Conservation (phyloP, 1,284 basidiomycete genomes). For the Cryptococcus sp. region DNA sequence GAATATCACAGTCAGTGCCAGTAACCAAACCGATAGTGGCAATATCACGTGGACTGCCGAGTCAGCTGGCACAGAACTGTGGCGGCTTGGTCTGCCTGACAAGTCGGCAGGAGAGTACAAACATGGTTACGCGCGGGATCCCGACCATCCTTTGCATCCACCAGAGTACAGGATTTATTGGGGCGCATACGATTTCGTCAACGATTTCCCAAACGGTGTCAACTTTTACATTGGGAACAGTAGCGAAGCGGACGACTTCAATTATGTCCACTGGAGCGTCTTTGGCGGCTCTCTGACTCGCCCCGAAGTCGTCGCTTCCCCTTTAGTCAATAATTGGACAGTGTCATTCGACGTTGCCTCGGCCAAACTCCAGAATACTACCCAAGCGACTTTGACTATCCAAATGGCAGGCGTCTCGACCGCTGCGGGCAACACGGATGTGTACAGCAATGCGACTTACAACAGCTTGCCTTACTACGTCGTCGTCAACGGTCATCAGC, state of each 20-base stretch:
- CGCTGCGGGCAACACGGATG: conserved; percentile 34
- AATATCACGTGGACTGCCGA: conserved; percentile 29
- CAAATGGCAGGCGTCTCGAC: conserved; percentile 31
- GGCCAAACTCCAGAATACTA: conserved; percentile 7
- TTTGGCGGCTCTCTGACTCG: conserved; percentile 23
- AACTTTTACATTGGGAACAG: conserved; percentile 29
- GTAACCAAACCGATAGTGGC: conserved; percentile 9
- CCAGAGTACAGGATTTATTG: conserved; percentile 29
- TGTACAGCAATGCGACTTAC: conserved; percentile 17
- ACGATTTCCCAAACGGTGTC: conserved; percentile 28
- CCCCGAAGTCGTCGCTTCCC: conserved; percentile 4
- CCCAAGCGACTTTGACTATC: conserved; percentile 27
- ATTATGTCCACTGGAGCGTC: conserved; percentile 35
- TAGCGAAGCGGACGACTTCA: conserved; percentile 14
- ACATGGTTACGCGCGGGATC: conserved; percentile 23
- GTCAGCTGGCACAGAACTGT: conserved; percentile 34
- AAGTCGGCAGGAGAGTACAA: conserved; percentile 9
- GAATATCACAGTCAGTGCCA: conserved; percentile 26
- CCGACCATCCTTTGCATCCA: conserved; percentile 20
- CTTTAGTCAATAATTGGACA: conserved; percentile 37
- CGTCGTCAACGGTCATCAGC: conserved; percentile 29
- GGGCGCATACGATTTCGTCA: conserved; percentile 27
- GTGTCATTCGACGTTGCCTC: conserved; percentile 24
- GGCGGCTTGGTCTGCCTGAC: conserved; percentile 39
- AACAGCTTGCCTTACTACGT: conserved; percentile 24